phyloP scores from a whole-genome alignment of 192 early-diverging fungal species.

The Coemansia sp. region DNA sequence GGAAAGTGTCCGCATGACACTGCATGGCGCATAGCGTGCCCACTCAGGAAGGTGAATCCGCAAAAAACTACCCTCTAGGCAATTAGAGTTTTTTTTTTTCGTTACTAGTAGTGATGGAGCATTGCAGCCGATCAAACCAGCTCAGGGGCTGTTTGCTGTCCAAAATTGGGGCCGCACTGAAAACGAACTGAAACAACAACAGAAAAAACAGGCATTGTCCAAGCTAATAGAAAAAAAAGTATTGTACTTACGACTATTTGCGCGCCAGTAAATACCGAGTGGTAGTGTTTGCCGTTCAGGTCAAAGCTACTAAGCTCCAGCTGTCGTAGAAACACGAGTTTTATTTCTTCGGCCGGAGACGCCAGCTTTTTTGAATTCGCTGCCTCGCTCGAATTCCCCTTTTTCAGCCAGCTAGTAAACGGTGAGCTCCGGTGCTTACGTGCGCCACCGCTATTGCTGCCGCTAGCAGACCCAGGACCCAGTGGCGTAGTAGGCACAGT shows the following conservation, averaged over 20 bases:
- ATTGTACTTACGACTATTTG: conserved; percentile 53
- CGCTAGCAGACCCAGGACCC: not conserved
- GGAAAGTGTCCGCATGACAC: conserved; percentile 3
- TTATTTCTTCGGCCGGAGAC: conserved; percentile 56
- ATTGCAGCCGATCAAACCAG: conserved; percentile 2
- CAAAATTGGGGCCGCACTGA: not conserved
- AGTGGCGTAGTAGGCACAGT: conserved; percentile 13
- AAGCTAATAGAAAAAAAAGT: not conserved
- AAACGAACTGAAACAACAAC: not conserved
- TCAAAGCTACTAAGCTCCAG: conserved; percentile 50
- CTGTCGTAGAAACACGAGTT: conserved; percentile 50
- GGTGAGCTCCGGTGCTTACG: conserved; percentile 37
- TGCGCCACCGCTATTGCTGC: not conserved
- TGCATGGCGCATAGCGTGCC: not conserved
- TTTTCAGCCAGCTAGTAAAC: conserved; percentile 52
- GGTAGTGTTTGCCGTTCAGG: conserved; percentile 49
- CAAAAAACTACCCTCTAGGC: not conserved
- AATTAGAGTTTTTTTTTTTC: not conserved
- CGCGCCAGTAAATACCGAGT: conserved; percentile 54
- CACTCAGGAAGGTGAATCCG: not conserved
- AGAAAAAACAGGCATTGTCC: conserved; percentile 1
- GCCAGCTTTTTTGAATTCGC: conserved; percentile 51
- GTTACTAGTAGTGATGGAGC: not conserved
- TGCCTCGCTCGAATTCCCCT: conserved; percentile 10
- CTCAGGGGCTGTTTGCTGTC: not conserved